These are phyloP conservation scores for Aspergillus ellipticus DNA, from an alignment of 495 filamentous ascomycete genomes.

Conservation along the genomic window DNA sequence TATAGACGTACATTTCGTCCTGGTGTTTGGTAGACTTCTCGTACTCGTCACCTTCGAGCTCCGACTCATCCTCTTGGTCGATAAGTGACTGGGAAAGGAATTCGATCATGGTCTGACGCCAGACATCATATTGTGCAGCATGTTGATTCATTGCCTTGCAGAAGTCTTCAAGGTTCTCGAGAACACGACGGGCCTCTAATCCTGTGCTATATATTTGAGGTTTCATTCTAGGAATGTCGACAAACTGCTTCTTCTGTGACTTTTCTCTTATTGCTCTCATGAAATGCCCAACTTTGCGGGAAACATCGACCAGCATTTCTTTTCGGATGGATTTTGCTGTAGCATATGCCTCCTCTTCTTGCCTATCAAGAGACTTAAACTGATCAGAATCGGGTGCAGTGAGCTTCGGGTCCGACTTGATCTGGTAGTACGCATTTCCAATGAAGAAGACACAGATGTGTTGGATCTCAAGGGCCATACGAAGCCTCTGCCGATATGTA, in stretches of 20 bases:
- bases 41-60: slow-evolving; percentile 84
- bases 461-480: slow-evolving; percentile 70
- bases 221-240: slow-evolving; percentile 58
- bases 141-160: slow-evolving; percentile 61
- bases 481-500: slow-evolving; percentile 61
- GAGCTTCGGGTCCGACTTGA: slow-evolving; percentile 63
- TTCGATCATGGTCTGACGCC: slow-evolving; percentile 66
- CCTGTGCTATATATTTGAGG: slow-evolving; percentile 50
- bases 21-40: slow-evolving; percentile 82
- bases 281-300: slow-evolving; percentile 47
- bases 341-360: slow-evolving; percentile 71
- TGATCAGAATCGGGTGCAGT: slow-evolving; percentile 61
- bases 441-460: slow-evolving; percentile 83
- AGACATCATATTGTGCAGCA: slow-evolving; percentile 63
- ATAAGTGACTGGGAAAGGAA: slow-evolving; percentile 72
- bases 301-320: slow-evolving; percentile 60
- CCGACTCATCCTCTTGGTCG: slow-evolving; percentile 67
- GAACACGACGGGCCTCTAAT: slow-evolving; percentile 56
- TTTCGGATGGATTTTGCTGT: slow-evolving; percentile 69
- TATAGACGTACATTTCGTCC: slow-evolving; percentile 80
- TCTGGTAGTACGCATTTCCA: slow-evolving; percentile 76
- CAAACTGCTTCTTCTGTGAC: slow-evolving; percentile 49
- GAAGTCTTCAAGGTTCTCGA: slow-evolving; percentile 55
- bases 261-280: slow-evolving; percentile 45
- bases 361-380: slow-evolving; percentile 59